A percentile compares a stretch with the other conserved stretches of the same genome.
Conservation (phyloP, 192 early-diverging fungal genomes). For the Umbelopsis isabellina region DNA sequence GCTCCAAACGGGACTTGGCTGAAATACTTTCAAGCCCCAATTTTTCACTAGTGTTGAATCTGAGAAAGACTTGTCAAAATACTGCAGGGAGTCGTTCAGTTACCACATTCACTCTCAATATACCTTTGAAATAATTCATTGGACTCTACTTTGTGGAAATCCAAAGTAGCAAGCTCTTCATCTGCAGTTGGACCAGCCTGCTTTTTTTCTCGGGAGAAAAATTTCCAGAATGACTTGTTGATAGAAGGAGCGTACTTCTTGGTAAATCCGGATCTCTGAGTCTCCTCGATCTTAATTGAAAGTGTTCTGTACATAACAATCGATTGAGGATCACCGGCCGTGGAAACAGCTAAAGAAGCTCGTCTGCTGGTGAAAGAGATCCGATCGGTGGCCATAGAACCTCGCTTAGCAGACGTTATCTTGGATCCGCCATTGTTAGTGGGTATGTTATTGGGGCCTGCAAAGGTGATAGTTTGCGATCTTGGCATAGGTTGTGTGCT, state of each 20-base stretch:
- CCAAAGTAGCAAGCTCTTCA: constrained; percentile 40
- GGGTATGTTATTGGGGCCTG: neutral
- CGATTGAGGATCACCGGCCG: constrained; percentile 1
- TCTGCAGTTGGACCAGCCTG: constrained; percentile 4
- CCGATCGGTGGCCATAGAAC: too few relatives aligned
- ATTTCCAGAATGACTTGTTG: constrained; percentile 8
- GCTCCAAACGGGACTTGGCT: constrained; percentile 36
- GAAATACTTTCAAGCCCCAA: constrained; percentile 35
- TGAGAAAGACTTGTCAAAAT: constrained; percentile 29
- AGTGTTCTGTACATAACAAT: constrained; percentile 9
- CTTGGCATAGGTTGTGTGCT: neutral
- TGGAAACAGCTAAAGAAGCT: neutral
- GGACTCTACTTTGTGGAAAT: constrained; percentile 47
- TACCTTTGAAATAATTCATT: constrained; percentile 28
- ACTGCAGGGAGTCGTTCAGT: neutral
- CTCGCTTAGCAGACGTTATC: too few relatives aligned
- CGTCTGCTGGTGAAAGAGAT: too few relatives aligned
- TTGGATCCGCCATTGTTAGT: neutral
- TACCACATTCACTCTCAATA: neutral
- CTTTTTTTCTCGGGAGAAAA: constrained; percentile 1
- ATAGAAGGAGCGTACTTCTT: neutral
- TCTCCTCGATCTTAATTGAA: constrained; percentile 17
- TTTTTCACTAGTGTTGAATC: constrained; percentile 41
- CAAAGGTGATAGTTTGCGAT: constrained; percentile 17
- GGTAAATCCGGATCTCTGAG: constrained; percentile 1